Evolutionary conservation across 2,329 filamentous ascomycete species (phyloP), one percentile per base, ranked within the genome.

Genomic region (Akanthomyces lecanii): DNA sequence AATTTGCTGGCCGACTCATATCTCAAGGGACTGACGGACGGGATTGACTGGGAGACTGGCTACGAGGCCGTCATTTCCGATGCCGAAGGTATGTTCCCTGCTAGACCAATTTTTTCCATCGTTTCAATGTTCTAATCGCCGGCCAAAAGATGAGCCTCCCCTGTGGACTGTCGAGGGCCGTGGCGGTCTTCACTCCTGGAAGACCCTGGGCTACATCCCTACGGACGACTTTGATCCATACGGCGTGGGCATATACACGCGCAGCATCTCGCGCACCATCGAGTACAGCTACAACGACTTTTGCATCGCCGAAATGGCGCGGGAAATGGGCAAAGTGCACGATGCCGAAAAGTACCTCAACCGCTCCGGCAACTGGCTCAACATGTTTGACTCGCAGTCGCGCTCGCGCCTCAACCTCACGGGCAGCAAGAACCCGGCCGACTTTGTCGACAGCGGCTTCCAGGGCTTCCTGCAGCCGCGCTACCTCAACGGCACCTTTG

Each of bases 281-380:
- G 90, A 93, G 71, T 93, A 93, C 70, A 87, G 89, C 0, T 93
- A 93, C 74, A 84, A 93, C 66, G 90, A 93, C 74, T 93, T 88
- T 68, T 87, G 85, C 68, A 87, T 91, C 62, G 82, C 85, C 1
- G 75, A 82, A 38, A 81, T 92, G 58, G 88, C 89, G 5, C 77
- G 80, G 21, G 82, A 76, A 0, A 73, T 91, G 21, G 85, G 83
- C 12, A 78, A 84, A 61, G 69, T 69, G 1, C 75, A 75, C 0
- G 85, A 88, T 55, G 77, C 79, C 62, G 68, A 76, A 6, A 89
- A 87, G 69, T 92, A 92, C 68, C 74, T 82, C 14, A 73, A 75
- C 14, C 82, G 88, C 47, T 83, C 86, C 14, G 78, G 76, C 3
- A 90, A 91, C 72, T 92, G 89, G 89, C 77, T 79, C 64, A 90